These are phyloP conservation scores for Penstemon newberryi DNA, from an alignment of 257 asterid genomes.

Conservation along the genomic window DNA sequence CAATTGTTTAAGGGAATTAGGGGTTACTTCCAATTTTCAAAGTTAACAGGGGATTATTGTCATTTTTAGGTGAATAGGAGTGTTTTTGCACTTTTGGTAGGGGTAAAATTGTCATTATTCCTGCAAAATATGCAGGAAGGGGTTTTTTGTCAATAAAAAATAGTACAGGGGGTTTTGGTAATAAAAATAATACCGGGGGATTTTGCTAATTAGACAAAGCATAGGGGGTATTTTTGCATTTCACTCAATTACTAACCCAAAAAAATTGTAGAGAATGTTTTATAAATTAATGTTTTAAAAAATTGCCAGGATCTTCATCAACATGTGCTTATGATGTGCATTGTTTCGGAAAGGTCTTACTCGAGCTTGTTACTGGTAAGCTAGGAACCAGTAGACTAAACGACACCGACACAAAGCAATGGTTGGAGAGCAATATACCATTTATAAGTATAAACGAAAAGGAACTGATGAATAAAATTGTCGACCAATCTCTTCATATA, in stretches of 20 bases:
- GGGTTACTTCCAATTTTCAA: no score
- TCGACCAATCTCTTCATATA: conserved; percentile 57
- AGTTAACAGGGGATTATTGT: no score
- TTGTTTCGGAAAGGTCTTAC: conserved; percentile 63
- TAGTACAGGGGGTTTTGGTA: no score
- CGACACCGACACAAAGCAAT: conserved; percentile 44
- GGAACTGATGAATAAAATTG: conserved; percentile 44
- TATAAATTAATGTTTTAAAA: not conserved
- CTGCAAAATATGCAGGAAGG: no score
- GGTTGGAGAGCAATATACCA: conserved; percentile 49
- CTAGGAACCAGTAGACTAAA: conserved; percentile 43
- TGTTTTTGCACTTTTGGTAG: no score
- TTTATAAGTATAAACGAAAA: conserved; percentile 48
- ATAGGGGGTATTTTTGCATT: no score
- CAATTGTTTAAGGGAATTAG: no score
- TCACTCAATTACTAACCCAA: not conserved
- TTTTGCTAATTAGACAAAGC: no score
- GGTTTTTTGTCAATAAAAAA: no score
- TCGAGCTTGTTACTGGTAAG: conserved; percentile 65
- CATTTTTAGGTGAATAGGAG: no score
- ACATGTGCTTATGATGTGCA: conserved; percentile 60
- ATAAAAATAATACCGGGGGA: no score
- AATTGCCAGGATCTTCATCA: not conserved
- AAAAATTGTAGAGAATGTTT: not conserved
- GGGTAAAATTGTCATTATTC: no score